Percentiles rank a stretch among this genome's conserved stretches.
Evolutionary conservation across 1,139 yeast genomes (phyloP).

Genomic region (Kodamaea alishanica): DNA sequence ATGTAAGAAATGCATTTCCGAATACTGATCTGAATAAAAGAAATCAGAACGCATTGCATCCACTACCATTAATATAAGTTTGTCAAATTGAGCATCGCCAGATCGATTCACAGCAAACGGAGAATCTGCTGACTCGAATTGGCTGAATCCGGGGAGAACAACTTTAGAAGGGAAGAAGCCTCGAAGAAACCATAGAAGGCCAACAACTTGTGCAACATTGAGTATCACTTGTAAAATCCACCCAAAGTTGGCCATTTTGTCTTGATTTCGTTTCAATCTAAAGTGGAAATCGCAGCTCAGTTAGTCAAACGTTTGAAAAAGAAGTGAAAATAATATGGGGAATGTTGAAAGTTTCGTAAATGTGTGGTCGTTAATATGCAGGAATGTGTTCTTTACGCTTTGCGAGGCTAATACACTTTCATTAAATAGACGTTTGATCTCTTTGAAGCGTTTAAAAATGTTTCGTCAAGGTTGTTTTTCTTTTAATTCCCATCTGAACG

Average conservation of each 20-base stretch:
- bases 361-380: too few species aligned
- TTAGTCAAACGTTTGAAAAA: too few species aligned
- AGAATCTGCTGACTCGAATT: constrained; percentile 20
- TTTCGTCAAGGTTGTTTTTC: too few species aligned
- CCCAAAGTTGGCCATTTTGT: neutral
- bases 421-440: too few species aligned
- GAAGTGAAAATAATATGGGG: too few species aligned
- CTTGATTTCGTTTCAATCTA: too few species aligned
- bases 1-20: constrained; percentile 64
- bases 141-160: constrained; percentile 55
- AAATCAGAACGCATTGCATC: constrained; percentile 94
- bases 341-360: too few species aligned
- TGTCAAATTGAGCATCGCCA: constrained; percentile 53
- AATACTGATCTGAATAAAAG: constrained; percentile 58
- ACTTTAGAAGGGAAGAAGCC: constrained; percentile 92
- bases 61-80: constrained; percentile 75
- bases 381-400: too few species aligned
- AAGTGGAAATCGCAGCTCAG: too few species aligned
- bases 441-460: too few species aligned
- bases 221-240: constrained; percentile 7
- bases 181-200: constrained; percentile 48
- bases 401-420: too few species aligned
- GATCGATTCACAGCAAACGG: constrained; percentile 15
- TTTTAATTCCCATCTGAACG: too few species aligned
- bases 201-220: constrained; percentile 6